Base-by-base conservation (phyloP, 1,284 basidiomycete genomes). In the Phaffia rhodozyma region DNA sequence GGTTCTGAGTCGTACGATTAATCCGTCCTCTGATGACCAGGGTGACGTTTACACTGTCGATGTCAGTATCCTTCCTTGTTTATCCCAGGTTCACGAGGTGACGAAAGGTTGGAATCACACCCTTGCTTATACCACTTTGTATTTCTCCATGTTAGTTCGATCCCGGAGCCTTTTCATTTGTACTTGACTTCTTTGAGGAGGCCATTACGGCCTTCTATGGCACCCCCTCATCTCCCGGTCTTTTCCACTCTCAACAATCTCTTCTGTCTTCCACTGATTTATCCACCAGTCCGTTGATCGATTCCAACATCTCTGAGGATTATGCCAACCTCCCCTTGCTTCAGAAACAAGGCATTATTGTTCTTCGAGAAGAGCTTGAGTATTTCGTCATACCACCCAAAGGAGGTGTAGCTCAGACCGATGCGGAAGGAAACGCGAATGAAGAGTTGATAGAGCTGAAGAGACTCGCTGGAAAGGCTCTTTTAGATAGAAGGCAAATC, bases 271-370 rank as follows among this genome's bases (percentile, higher is more conserved):
- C 47, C 23, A 54, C 60, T 18, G 20, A 29, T 20, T 30, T n/a
- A 23, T 50, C 50, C 25, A 29, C 38, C 58, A 6, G 50, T 43
- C 38, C 38, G 13, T 16, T 43, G 13, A 43, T 43, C 16, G 38
- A 43, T 25, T 52, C 60, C n/a, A 85, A 88, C 72, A 85, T 85
- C 71, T 43, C 38, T 43, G 79, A 80, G 27, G 81, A 85, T 75
- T 83, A 65, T 27, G 54, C 54, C 80, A 88, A 91, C 73, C 96
- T 96, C 72, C 94, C 94, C 0, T 81, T 99, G 52, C 81, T 97
- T 66, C 84, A 86, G 60, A 97, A 97, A 78, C 96, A 98, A 76
- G 92, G 96, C 49, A 96, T 99, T 74, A 98, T 98, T 69, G 94
- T 98, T 32, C 83, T 99, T 58, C 84, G 94, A 48, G 94, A 99